phyloP scores from a whole-genome alignment of 768 basidiomycete genomes.

The Crucibulum laeve region DNA sequence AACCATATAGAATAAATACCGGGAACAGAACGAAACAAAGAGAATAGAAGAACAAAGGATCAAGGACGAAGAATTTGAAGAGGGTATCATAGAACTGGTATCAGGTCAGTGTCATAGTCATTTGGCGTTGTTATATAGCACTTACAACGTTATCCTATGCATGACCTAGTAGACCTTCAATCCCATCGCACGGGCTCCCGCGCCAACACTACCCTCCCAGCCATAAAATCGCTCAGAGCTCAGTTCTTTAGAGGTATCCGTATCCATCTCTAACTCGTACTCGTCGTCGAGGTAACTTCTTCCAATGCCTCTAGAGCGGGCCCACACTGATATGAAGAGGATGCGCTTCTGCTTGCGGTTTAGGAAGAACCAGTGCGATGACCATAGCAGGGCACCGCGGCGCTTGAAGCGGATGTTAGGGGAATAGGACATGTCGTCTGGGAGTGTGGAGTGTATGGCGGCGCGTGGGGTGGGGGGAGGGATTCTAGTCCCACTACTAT shows the following conservation, averaged over 20 bases:
- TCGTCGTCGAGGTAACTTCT: slow-evolving; percentile 50
- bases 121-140: background rate
- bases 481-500: slow-evolving; percentile 31
- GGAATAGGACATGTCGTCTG: slow-evolving; percentile 32
- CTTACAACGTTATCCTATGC: background rate
- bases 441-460: slow-evolving; percentile 30
- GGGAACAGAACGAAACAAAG: too few species aligned
- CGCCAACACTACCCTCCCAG: slow-evolving; percentile 75
- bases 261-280: slow-evolving; percentile 20
- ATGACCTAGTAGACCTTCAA: slow-evolving; percentile 26
- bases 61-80: too few species aligned
- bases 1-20: too few species aligned
- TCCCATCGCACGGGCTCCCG: slow-evolving; percentile 81
- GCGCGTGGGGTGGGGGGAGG: slow-evolving; percentile 34
- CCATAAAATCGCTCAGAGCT: slow-evolving; percentile 64
- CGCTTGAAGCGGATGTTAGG: slow-evolving; percentile 49
- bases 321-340: slow-evolving; percentile 91
- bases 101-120: background rate
- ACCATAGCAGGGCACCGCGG: slow-evolving; percentile 86
- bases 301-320: slow-evolving; percentile 60
- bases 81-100: slow-evolving; percentile 1
- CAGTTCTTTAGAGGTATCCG: slow-evolving; percentile 26
- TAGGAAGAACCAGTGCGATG: slow-evolving; percentile 95
- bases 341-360: slow-evolving; percentile 91
- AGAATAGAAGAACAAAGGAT: too few species aligned